Evolutionary conservation across 768 basidiomycete species (phyloP).

Genomic region (Cantharellus anzutake): DNA sequence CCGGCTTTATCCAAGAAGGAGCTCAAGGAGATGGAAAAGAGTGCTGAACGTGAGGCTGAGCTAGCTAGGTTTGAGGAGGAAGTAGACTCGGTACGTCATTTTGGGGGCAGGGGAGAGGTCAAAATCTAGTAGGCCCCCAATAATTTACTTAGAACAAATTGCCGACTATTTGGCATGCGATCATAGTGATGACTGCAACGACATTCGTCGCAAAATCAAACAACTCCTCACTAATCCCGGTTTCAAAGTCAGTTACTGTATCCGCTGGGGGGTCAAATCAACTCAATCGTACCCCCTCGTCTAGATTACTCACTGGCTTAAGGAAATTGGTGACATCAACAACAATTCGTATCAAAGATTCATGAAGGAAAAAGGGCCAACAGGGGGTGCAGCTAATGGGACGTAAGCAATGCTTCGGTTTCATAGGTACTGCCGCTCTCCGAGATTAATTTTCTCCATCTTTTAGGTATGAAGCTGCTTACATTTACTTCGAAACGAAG

Average conservation of each 20-base stretch:
- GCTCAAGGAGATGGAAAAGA: too few species aligned
- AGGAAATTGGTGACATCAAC: slow-evolving; percentile 28
- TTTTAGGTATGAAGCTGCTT: slow-evolving; percentile 14
- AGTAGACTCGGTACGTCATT: too few species aligned
- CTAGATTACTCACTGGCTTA: slow-evolving; percentile 28
- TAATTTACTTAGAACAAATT: too few species aligned
- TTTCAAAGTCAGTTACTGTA: slow-evolving; percentile 20
- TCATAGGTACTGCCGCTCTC: neutral
- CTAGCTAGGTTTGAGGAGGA: too few species aligned
- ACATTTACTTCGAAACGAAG: slow-evolving; percentile 31
- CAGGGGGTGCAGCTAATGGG: slow-evolving; percentile 25
- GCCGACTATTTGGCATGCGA: too few species aligned
- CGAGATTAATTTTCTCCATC: neutral
- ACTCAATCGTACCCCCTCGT: neutral
- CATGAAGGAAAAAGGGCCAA: slow-evolving; percentile 26
- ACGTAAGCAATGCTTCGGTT: slow-evolving; percentile 16
- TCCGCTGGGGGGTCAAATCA: neutral
- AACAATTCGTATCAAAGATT: slow-evolving; percentile 27
- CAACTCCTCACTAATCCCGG: slow-evolving; percentile 22
- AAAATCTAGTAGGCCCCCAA: too few species aligned
- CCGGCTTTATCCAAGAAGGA: too few species aligned
- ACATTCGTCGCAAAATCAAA: slow-evolving; percentile 28
- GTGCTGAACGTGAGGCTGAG: too few species aligned
- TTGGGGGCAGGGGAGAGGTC: too few species aligned
- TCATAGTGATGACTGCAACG: slow-evolving; percentile 26